phyloP scores from a whole-genome alignment of 257 asterid genomes.

The Voacanga thouarsii region DNA sequence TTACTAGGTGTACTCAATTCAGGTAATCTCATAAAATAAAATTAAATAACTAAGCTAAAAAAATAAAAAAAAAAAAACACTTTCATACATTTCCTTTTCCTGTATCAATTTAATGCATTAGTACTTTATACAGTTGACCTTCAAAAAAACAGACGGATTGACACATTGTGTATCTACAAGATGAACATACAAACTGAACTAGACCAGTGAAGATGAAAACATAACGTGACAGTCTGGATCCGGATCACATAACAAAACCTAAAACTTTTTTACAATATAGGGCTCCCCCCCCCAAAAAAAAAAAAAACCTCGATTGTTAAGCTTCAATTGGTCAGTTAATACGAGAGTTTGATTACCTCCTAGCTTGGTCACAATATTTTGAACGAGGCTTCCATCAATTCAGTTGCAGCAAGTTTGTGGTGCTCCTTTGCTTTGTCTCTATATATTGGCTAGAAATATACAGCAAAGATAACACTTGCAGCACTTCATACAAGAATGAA shows the following conservation, averaged over 20 bases:
- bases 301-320: conserved; percentile 13
- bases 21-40: not conserved
- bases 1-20: not conserved
- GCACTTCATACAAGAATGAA: conserved; percentile 8
- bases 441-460: conserved; percentile 10
- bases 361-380: conserved; percentile 7
- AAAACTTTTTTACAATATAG: conserved; percentile 26
- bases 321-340: conserved; percentile 23
- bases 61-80: not conserved
- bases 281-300: conserved; percentile 1
- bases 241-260: conserved; percentile 20
- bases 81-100: conserved; percentile 9
- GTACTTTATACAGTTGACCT: conserved; percentile 25
- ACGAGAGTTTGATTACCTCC: conserved; percentile 23
- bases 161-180: conserved; percentile 32
- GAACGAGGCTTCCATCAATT: not conserved
- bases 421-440: conserved; percentile 3
- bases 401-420: not conserved
- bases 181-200: conserved; percentile 21
- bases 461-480: not conserved
- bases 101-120: conserved; percentile 1
- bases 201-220: not conserved
- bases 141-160: not conserved
- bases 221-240: not conserved
- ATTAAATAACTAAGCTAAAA: not conserved